phyloP scores from a whole-genome alignment of 106 monocot species.

The Phalaenopsis aphrodite region DNA sequence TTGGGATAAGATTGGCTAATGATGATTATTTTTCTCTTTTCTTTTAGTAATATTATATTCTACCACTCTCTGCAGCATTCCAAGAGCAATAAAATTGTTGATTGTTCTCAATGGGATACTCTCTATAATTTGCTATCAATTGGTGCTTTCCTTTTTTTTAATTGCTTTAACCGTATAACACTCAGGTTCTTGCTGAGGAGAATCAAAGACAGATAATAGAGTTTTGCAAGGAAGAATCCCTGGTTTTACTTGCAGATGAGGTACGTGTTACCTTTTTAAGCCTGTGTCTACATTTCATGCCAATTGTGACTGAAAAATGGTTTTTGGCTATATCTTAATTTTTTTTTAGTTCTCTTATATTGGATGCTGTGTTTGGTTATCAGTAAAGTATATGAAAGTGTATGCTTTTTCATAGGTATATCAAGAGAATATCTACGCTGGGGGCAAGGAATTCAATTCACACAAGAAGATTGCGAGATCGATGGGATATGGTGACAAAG shows the following conservation, averaged over 20 bases:
- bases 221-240: constrained; percentile 80
- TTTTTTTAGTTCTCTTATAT: not conserved
- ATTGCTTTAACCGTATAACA: not conserved
- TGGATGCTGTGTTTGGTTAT: not conserved
- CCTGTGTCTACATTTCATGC: not conserved
- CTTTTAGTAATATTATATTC: not conserved
- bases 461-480: constrained; percentile 92
- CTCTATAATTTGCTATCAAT: not conserved
- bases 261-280: constrained; percentile 19
- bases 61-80: not conserved
- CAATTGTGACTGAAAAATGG: not conserved
- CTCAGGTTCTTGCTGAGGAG: constrained; percentile 83
- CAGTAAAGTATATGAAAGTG: not conserved
- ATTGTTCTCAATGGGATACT: not conserved
- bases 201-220: constrained; percentile 77
- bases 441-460: constrained; percentile 85
- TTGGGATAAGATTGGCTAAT: not conserved
- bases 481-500: constrained; percentile 74
- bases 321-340: not conserved
- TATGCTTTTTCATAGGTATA: constrained; percentile 55
- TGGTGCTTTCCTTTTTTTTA: not conserved
- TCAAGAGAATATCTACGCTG: constrained; percentile 92
- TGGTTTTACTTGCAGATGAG: constrained; percentile 97
- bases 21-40: not conserved
- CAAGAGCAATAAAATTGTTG: not conserved